These are phyloP conservation scores for Globisporangium cylindrosporum DNA, from an alignment of 352 stramenopile genomes.

Conservation along the genomic window DNA sequence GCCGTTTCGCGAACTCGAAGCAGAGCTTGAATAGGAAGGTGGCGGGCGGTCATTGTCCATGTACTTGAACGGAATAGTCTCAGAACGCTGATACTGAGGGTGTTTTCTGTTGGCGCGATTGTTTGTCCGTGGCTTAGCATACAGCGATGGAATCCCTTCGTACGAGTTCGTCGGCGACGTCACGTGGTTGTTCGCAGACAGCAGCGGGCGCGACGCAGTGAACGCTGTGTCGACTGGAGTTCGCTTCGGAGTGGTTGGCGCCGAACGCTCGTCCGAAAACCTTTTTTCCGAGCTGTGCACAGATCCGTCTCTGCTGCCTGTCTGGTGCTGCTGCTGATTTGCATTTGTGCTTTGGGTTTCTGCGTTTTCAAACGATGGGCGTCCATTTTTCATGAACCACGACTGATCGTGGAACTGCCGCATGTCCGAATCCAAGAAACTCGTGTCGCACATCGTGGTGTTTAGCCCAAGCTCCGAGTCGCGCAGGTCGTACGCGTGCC, in stretches of 20 bases:
- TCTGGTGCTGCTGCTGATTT: background rate
- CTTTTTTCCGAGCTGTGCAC: background rate
- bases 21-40: constrained; percentile 12
- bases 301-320: background rate
- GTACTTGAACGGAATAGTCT: constrained; percentile 12
- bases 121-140: constrained; percentile 10
- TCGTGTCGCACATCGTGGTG: constrained; percentile 53
- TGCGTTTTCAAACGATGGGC: background rate
- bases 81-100: constrained; percentile 4
- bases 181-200: constrained; percentile 9
- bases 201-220: background rate
- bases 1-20: background rate
- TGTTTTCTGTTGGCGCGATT: background rate
- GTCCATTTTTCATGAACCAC: constrained; percentile 30
- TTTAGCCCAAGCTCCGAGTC: constrained; percentile 47
- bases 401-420: constrained; percentile 66
- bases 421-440: constrained; percentile 67
- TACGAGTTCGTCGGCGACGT: constrained; percentile 20
- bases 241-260: background rate
- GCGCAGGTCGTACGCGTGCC: constrained; percentile 28
- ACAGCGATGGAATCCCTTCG: constrained; percentile 19
- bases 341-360: background rate
- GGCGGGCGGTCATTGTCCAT: constrained; percentile 6
- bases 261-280: background rate
- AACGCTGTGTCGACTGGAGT: background rate